Conservation (phyloP, 257 asterid genomes). For the Schizonepeta tenuifolia region DNA sequence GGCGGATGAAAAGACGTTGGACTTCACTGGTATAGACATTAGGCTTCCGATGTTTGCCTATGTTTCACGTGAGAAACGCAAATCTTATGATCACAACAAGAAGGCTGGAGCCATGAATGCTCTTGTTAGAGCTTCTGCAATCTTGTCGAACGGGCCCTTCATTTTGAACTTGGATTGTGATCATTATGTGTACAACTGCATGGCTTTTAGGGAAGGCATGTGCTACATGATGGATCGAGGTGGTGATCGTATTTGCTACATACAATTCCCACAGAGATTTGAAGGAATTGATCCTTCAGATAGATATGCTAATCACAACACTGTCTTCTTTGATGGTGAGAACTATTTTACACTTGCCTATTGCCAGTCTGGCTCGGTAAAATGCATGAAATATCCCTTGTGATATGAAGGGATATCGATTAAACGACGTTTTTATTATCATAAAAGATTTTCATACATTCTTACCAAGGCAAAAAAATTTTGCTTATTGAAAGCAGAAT, state of each 20-base stretch:
- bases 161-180: constrained; percentile 95
- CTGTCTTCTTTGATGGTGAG: constrained; percentile 93
- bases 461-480: no score
- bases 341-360: not conserved
- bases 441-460: no score
- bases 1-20: constrained; percentile 68
- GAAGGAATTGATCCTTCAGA: constrained; percentile 99
- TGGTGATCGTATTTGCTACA: constrained; percentile 92
- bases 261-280: constrained; percentile 96
- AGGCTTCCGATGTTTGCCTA: constrained; percentile 94
- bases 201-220: constrained; percentile 83
- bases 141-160: constrained; percentile 89
- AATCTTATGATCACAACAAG: constrained; percentile 90
- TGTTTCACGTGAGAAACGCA: constrained; percentile 91
- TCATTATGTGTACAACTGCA: constrained; percentile 82
- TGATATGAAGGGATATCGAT: not conserved
- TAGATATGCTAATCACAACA: constrained; percentile 93
- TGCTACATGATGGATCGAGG: constrained; percentile 99
- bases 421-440: no score
- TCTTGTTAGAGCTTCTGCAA: constrained; percentile 91
- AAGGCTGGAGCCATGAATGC: constrained; percentile 99
- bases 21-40: constrained; percentile 74
- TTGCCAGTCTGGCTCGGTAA: not conserved
- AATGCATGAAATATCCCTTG: no score
- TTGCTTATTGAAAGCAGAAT: no score